These are phyloP conservation scores for Boletus tomentosulus DNA, from an alignment of 768 basidiomycete species.

Conservation along the genomic window DNA sequence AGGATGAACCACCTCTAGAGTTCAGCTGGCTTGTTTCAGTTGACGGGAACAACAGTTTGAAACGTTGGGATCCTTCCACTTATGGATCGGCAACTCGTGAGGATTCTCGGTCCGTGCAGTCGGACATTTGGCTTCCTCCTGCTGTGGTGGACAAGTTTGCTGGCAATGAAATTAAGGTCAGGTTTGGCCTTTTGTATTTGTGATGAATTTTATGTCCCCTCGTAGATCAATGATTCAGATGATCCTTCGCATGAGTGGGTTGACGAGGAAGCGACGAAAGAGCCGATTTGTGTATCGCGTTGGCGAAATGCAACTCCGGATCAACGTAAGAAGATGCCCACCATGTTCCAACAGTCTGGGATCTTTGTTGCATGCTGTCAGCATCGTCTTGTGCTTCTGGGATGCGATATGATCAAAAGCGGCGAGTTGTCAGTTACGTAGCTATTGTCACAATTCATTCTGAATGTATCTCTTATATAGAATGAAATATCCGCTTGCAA, in stretches of 20 bases:
- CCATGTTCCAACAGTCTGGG: constrained; percentile 1
- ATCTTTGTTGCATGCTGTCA: constrained; percentile 8
- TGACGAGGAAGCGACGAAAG: background rate
- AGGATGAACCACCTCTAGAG: background rate
- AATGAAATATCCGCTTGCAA: constrained; percentile 7
- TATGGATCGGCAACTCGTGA: background rate
- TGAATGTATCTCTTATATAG: background rate
- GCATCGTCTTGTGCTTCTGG: background rate
- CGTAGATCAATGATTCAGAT: background rate
- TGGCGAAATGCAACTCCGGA: constrained; percentile 10
- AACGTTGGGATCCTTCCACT: background rate
- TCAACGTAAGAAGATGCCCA: background rate
- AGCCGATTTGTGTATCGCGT: background rate
- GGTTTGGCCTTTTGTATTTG: no score
- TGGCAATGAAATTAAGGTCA: no score
- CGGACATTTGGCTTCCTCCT: background rate
- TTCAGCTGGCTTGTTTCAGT: constrained; percentile 3
- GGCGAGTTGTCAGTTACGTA: constrained; percentile 8
- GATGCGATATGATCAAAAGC: constrained; percentile 15
- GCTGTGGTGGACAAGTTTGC: background rate
- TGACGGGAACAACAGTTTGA: constrained; percentile 13
- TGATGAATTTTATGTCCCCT: no score
- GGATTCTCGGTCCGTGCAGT: background rate
- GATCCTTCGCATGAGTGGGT: background rate
- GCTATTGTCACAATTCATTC: background rate